Evolutionary conservation across 2,329 filamentous ascomycete species (phyloP), one percentile per base, ranked within the genome.

Genomic region (Westerdykella aurantiaca): DNA sequence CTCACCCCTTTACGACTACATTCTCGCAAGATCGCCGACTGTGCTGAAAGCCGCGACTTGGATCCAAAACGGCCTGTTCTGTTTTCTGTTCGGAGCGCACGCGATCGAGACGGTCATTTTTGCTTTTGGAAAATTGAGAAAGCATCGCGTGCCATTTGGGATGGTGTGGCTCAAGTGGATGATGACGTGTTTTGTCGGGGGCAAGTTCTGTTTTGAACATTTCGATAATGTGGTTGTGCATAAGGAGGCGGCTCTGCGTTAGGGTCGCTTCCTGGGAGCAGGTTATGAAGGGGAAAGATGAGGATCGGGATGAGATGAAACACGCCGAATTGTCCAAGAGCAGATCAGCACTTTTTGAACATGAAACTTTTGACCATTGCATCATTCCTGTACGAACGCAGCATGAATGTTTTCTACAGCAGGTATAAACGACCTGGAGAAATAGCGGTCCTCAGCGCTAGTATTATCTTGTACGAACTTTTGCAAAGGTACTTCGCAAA

Each of bases 91-190:
- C 12, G 50, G 51, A 11, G 52, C 49, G 9, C 58, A 61, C 9
- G 49, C 48, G 1, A 43, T 58, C 3, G 57, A 60, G 35, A 53
- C 52, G 9, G 51, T 41, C 4, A 42, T 55, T 2, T 58, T 61
- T 17, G 47, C 49, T 5, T 49, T 35, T 14, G 33, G 45, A 38
- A 42, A 48, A 16, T 29, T 60, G 34, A 45, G 37, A 0, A 44
- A 44, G 21, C 50, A 55, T 33, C 52, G 58, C 0, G 46, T 61
- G 1, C 39, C 46, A n/a, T 37, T 51, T 1, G 11, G 40, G 11
- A 56, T 31, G 3, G 44, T 48, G 10, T 58, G 58, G 55, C 52
- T 41, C 37, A 52, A 58, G 41, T 58, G 57, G 56, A 48, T 60
- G 18, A 53, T 35, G 1, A 59, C 56, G 18, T 57, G 58, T 40